Percentiles rank a stretch among this genome's conserved stretches.
phyloP scores from a whole-genome alignment of 768 basidiomycete species.

The Wakefieldia striispora region DNA sequence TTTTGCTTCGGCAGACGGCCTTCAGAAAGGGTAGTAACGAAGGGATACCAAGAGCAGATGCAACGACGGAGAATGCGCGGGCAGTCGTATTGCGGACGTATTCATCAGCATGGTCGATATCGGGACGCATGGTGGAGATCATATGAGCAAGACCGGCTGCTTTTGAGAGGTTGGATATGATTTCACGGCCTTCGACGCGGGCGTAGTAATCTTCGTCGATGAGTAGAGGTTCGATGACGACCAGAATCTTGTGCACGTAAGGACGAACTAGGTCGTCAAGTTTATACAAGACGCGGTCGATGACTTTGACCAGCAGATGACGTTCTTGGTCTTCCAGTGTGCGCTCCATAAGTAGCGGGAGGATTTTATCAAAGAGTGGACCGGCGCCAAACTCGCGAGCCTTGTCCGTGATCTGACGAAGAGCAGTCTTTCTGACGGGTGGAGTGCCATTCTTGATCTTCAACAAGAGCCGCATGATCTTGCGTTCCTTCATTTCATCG shows the following conservation, averaged over 20 bases:
- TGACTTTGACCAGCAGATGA: constrained; percentile 97
- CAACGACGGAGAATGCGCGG: constrained; percentile 97
- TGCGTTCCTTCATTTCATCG: constrained; percentile 99
- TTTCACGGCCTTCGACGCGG: constrained; percentile 97
- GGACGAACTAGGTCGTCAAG: constrained; percentile 98
- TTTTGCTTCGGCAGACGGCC: constrained; percentile 97
- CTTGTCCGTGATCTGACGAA: constrained; percentile 98
- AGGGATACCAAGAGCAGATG: constrained; percentile 97
- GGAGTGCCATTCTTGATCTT: constrained; percentile 99
- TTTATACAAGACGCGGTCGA: constrained; percentile 98
- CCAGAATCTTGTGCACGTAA: constrained; percentile 98
- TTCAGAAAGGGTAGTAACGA: constrained; percentile 97
- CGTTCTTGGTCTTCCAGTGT: constrained; percentile 98
- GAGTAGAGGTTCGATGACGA: constrained; percentile 97
- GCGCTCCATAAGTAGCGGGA: constrained; percentile 96
- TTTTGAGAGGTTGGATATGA: constrained; percentile 97
- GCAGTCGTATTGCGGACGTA: constrained; percentile 99
- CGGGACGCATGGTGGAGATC: constrained; percentile 99
- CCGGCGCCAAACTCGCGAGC: constrained; percentile 98
- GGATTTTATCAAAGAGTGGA: constrained; percentile 96
- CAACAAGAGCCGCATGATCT: constrained; percentile 95
- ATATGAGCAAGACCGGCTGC: constrained; percentile 99
- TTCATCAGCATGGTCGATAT: constrained; percentile 99
- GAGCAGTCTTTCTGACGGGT: constrained; percentile 95
- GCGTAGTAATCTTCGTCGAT: constrained; percentile 98